Percentiles rank a stretch among this genome's conserved stretches.
phyloP scores from a whole-genome alignment of 805 yeast genomes.

The Torulaspora franciscae region DNA sequence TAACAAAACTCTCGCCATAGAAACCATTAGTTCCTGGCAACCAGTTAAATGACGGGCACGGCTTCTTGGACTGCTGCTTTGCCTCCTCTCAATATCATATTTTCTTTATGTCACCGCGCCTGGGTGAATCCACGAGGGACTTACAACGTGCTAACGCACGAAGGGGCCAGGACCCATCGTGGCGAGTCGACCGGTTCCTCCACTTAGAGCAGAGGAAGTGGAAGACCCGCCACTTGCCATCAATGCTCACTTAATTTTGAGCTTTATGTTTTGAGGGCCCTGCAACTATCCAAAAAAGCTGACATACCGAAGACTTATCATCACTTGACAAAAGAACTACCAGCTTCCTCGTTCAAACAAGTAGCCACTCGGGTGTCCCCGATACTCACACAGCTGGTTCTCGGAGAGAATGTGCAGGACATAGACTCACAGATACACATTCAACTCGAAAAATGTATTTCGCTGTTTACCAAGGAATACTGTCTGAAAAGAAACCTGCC shows the following conservation, averaged over 20 bases:
- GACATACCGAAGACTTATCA: slow-evolving; percentile 35
- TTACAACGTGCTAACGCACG: no score
- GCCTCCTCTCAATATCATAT: no score
- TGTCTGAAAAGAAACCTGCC: slow-evolving; percentile 47
- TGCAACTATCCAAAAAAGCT: slow-evolving; percentile 19
- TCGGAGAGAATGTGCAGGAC: slow-evolving; percentile 18
- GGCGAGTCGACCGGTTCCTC: no score
- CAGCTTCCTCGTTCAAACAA: slow-evolving; percentile 34
- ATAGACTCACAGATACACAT: slow-evolving; percentile 23
- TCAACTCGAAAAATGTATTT: slow-evolving; percentile 23
- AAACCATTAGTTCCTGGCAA: no score
- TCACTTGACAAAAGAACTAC: slow-evolving; percentile 39
- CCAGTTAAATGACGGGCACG: no score
- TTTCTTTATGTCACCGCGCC: no score
- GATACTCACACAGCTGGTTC: slow-evolving; percentile 38
- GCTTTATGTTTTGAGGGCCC: slow-evolving; percentile 22
- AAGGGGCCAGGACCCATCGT: no score
- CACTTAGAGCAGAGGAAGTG: no score
- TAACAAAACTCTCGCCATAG: no score
- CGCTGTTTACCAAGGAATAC: slow-evolving; percentile 44
- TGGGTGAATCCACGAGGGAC: no score
- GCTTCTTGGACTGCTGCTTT: no score
- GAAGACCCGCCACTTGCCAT: no score
- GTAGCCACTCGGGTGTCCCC: slow-evolving; percentile 41
- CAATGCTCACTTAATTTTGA: slow-evolving; percentile 25